Conservation (phyloP, 2,329 filamentous ascomycete species). For the Scleromitrula shiraiana region DNA sequence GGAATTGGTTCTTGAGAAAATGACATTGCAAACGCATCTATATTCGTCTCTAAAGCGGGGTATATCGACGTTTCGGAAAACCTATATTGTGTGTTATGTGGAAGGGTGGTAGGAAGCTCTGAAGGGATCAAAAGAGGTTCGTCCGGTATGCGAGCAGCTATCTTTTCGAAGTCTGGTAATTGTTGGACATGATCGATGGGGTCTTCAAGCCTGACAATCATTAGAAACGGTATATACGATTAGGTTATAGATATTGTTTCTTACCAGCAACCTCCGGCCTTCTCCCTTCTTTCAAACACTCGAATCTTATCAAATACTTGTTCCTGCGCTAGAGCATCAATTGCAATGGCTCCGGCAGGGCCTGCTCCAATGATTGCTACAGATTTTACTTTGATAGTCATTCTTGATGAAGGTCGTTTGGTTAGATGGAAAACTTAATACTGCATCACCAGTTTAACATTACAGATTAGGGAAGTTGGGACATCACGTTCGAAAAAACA, state of each 20-base stretch:
- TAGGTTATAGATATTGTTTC: slow-evolving; percentile 13
- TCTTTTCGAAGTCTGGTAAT: slow-evolving; percentile 37
- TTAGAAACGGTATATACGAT: not conserved
- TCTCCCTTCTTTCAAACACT: slow-evolving; percentile 54
- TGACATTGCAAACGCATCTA: slow-evolving; percentile 50
- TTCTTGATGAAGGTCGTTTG: slow-evolving; percentile 9
- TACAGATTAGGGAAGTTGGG: too few species aligned
- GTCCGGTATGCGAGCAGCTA: slow-evolving; percentile 44
- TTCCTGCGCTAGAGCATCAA: slow-evolving; percentile 53
- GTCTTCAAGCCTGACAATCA: slow-evolving; percentile 34
- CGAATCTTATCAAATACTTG: slow-evolving; percentile 49
- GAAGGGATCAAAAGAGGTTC: slow-evolving; percentile 39
- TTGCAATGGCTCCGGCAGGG: slow-evolving; percentile 50
- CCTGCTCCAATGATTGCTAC: slow-evolving; percentile 56
- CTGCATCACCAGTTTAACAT: too few species aligned
- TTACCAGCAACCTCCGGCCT: slow-evolving; percentile 54
- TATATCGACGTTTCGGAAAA: slow-evolving; percentile 54
- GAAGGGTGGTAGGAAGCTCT: slow-evolving; percentile 38
- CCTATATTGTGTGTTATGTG: slow-evolving; percentile 37
- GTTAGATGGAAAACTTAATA: too few species aligned
- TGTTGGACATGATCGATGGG: slow-evolving; percentile 31
- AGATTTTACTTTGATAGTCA: slow-evolving; percentile 29
- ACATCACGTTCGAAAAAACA: too few species aligned
- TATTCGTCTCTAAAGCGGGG: slow-evolving; percentile 57
- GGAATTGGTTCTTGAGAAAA: slow-evolving; percentile 51